Percentiles rank a stretch among this genome's conserved stretches.
phyloP scores from a whole-genome alignment of 306 rosid genomes.

The Rosa rugosa region DNA sequence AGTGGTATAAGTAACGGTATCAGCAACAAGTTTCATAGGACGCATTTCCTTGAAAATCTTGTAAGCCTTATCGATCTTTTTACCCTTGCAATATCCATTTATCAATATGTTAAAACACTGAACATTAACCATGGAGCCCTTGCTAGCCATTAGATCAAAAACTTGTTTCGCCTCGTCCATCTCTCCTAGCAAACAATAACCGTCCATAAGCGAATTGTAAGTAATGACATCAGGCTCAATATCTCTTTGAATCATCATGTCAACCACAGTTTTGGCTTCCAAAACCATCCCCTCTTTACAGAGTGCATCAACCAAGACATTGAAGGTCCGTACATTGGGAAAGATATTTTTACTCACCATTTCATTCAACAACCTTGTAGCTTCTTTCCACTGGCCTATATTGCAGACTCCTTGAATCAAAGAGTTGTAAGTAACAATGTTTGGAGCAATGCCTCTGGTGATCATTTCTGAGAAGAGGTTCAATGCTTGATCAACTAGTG shows the following conservation, averaged over 20 bases:
- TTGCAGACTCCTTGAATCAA: too few relatives aligned
- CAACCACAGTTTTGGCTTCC: too few relatives aligned
- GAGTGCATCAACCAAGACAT: too few relatives aligned
- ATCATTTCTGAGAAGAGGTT: conserved; percentile 21
- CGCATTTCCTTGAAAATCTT: conserved; percentile 9
- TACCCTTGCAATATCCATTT: not conserved
- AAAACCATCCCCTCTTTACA: too few relatives aligned
- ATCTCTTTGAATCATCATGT: not conserved
- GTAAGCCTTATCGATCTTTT: not conserved
- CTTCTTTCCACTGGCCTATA: too few relatives aligned
- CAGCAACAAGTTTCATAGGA: not conserved
- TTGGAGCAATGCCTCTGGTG: too few relatives aligned
- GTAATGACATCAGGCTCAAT: not conserved
- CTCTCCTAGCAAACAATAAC: not conserved
- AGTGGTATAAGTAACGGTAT: conserved; percentile 17
- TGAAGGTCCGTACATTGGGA: too few relatives aligned
- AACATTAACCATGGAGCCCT: not conserved
- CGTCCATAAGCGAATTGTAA: not conserved
- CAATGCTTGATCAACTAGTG: conserved; percentile 26
- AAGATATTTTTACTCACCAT: too few relatives aligned
- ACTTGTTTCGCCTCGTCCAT: conserved; percentile 8
- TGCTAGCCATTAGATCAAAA: conserved; percentile 4
- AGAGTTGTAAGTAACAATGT: too few relatives aligned
- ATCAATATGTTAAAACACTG: conserved; percentile 8
- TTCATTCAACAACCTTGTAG: too few relatives aligned